A percentile compares a stretch with the other conserved stretches of the same genome.
Conservation (phyloP, 805 yeast genomes). For the Dipodascus geniculatus region DNA sequence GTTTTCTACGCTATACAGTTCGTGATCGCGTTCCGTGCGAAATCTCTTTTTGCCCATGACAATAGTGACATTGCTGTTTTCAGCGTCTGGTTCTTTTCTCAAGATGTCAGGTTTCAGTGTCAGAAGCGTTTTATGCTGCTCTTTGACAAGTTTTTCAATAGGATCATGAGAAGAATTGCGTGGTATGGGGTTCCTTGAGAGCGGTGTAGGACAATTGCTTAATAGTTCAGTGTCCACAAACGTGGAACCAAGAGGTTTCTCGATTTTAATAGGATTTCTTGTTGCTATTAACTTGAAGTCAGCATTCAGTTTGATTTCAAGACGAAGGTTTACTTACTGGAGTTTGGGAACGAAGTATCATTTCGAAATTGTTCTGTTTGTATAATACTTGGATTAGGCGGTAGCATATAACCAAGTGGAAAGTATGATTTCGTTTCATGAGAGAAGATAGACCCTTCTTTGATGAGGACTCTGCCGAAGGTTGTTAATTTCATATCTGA, state of each 20-base stretch:
- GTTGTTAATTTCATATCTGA: background rate
- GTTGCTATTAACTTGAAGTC: constrained; percentile 7
- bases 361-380: constrained; percentile 18
- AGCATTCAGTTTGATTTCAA: background rate
- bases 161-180: constrained; percentile 7
- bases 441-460: background rate
- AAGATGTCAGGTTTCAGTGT: constrained; percentile 8
- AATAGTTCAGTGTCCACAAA: constrained; percentile 21
- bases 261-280: constrained; percentile 15
- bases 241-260: constrained; percentile 18
- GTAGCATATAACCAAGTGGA: constrained; percentile 19
- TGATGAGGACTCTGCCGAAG: background rate
- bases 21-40: constrained; percentile 14
- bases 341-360: constrained; percentile 18
- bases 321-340: constrained; percentile 6
- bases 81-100: constrained; percentile 12
- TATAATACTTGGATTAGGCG: constrained; percentile 12
- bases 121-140: constrained; percentile 9
- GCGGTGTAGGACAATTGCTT: constrained; percentile 7
- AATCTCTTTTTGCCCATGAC: constrained; percentile 8
- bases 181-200: constrained; percentile 8
- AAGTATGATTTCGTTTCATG: constrained; percentile 16
- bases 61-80: constrained; percentile 9
- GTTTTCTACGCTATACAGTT: constrained; percentile 15
- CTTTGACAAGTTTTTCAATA: constrained; percentile 8